A percentile compares a stretch with the other conserved stretches of the same genome.
Conservation (phyloP, 768 basidiomycete species). For the Trametes villosa region DNA sequence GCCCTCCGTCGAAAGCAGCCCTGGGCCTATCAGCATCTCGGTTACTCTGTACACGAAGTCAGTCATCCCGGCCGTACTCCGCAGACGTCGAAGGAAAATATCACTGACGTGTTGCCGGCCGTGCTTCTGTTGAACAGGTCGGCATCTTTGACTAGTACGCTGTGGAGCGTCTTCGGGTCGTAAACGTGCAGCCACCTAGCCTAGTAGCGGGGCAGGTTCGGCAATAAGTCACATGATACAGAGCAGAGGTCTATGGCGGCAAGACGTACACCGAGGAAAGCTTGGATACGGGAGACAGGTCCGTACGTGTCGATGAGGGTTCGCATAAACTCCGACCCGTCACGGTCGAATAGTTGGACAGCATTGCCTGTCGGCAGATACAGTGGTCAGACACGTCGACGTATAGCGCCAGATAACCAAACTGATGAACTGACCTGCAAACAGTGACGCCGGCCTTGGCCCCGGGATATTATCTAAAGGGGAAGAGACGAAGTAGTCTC, state of each 20-base stretch:
- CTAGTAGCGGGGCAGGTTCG: not conserved
- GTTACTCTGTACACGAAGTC: not conserved
- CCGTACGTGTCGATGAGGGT: slow-evolving; percentile 38
- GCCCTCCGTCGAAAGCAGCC: slow-evolving; percentile 3
- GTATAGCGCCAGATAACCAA: no score
- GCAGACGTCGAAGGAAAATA: no score
- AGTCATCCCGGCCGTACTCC: not conserved
- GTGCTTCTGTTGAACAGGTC: slow-evolving; percentile 6
- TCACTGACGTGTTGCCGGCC: slow-evolving; percentile 4
- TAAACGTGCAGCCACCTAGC: slow-evolving; percentile 8
- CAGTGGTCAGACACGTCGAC: not conserved
- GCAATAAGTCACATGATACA: not conserved
- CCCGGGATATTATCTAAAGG: not conserved
- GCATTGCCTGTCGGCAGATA: not conserved
- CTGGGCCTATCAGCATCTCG: not conserved
- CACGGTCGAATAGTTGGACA: not conserved
- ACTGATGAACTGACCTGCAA: not conserved
- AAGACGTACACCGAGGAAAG: slow-evolving; percentile 48
- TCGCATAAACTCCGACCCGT: not conserved
- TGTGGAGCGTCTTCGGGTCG: slow-evolving; percentile 17
- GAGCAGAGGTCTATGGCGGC: not conserved
- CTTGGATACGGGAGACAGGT: slow-evolving; percentile 47
- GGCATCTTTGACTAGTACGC: slow-evolving; percentile 19
- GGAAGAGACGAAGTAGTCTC: not conserved
- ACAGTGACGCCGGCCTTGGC: not conserved